These are phyloP conservation scores for Periglandula ipomoeae DNA, from an alignment of 2,329 filamentous ascomycete species.

Conservation along the genomic window DNA sequence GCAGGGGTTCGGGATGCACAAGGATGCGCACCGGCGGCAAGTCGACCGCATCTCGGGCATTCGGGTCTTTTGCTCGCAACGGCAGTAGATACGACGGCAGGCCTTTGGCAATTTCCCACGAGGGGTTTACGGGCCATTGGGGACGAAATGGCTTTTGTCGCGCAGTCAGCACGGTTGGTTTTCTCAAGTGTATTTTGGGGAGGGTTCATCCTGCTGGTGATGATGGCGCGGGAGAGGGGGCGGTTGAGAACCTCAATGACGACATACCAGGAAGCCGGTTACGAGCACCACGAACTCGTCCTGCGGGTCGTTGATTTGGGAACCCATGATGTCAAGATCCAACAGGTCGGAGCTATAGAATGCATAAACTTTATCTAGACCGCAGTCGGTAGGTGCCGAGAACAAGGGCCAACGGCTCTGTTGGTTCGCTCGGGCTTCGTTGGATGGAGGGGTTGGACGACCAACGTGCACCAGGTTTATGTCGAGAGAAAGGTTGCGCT, in stretches of 20 bases:
- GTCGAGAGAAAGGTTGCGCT: too few species aligned
- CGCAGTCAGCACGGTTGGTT: conserved; percentile 10
- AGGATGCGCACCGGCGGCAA: conserved; percentile 49
- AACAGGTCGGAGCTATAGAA: neutral
- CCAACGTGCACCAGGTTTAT: too few species aligned
- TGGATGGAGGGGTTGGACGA: neutral
- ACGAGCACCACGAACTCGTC: conserved; percentile 51
- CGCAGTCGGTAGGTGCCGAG: neutral
- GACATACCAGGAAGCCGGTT: conserved; percentile 51
- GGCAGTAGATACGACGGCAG: conserved; percentile 58
- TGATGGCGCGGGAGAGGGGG: neutral
- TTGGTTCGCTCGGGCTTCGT: neutral
- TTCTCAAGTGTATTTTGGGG: neutral
- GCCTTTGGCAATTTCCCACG: conserved; percentile 64
- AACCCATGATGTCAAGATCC: conserved; percentile 21
- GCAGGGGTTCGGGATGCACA: conserved; percentile 56
- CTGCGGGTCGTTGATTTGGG: conserved; percentile 26
- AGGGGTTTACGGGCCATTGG: conserved; percentile 67
- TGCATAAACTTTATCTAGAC: neutral
- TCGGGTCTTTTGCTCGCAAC: conserved; percentile 31
- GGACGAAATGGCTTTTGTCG: conserved; percentile 59
- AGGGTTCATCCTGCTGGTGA: neutral
- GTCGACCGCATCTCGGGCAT: conserved; percentile 18
- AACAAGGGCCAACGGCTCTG: neutral
- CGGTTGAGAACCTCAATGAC: conserved; percentile 4